Conservation (phyloP, 805 yeast species). For the Metschnikowia lachancei region DNA sequence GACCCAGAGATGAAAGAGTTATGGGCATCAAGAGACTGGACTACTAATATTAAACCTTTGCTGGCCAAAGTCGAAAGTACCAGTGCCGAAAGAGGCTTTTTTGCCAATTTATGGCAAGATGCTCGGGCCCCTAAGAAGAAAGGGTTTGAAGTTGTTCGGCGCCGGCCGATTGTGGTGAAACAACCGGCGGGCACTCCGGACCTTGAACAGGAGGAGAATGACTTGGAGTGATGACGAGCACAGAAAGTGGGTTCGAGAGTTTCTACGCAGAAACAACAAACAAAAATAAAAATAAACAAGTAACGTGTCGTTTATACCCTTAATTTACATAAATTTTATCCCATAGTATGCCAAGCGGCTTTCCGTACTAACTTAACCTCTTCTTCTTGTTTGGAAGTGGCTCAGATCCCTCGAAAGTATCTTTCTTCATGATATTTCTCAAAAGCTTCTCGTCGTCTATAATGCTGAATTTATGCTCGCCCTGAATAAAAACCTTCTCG, state of each 20-base stretch:
- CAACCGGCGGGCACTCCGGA: not conserved
- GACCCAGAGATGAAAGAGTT: constrained; percentile 52
- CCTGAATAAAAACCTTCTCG: constrained; percentile 25
- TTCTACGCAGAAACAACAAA: too few relatives aligned
- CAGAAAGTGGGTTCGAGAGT: not conserved
- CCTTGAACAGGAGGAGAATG: not conserved
- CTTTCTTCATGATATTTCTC: constrained; percentile 56
- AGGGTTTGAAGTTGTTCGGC: constrained; percentile 38
- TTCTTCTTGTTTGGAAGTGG: constrained; percentile 23
- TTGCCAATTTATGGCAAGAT: constrained; percentile 1
- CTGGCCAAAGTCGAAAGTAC: constrained; percentile 2
- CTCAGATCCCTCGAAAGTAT: constrained; percentile 16
- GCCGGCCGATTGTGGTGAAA: constrained; percentile 32
- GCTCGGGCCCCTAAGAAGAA: constrained; percentile 7
- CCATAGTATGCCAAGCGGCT: not conserved
- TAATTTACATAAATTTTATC: not conserved
- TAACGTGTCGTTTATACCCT: not conserved
- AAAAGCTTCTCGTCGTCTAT: constrained; percentile 61
- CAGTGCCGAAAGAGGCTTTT: not conserved
- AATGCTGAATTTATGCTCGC: constrained; percentile 32
- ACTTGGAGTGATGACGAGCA: not conserved
- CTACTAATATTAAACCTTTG: constrained; percentile 1
- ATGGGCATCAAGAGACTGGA: constrained; percentile 47
- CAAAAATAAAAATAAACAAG: not conserved
- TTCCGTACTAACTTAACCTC: constrained; percentile 16